Evolutionary conservation across 805 yeast genomes (phyloP).

Genomic region (Blastobotrys mokoenaii): DNA sequence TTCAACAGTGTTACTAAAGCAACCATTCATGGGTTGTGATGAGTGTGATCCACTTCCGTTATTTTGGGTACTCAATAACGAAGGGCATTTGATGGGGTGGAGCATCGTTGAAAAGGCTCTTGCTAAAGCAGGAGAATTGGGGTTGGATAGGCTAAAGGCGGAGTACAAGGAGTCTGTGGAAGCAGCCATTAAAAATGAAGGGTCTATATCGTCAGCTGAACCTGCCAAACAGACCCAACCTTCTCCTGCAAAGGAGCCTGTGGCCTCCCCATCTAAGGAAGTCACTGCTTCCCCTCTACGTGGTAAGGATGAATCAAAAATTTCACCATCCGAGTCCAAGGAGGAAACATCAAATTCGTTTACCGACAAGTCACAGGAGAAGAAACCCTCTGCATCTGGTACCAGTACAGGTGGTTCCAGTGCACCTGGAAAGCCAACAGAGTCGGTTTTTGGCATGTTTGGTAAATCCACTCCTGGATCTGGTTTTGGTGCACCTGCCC

Average conservation of each 20-base stretch:
- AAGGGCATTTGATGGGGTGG: conserved; percentile 58
- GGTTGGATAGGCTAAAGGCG: background rate
- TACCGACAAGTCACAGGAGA: no score
- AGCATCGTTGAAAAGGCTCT: conserved; percentile 51
- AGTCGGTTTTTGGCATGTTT: no score
- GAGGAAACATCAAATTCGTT: no score
- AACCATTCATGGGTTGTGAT: conserved; percentile 54
- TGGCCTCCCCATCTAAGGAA: background rate
- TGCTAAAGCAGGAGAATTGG: conserved; percentile 28
- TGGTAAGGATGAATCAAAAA: no score
- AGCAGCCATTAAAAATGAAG: conserved; percentile 2
- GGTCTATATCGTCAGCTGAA: no score
- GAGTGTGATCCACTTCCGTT: conserved; percentile 57
- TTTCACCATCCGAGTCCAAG: no score
- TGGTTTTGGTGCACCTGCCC: conserved; percentile 1
- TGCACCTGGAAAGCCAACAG: no score
- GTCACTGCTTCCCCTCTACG: no score
- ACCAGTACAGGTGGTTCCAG: no score
- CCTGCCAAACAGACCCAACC: no score
- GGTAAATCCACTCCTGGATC: background rate
- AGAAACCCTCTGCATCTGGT: no score
- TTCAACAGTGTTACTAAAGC: conserved; percentile 34
- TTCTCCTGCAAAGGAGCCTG: background rate
- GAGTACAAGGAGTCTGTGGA: conserved; percentile 1
- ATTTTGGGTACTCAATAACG: conserved; percentile 51